Conservation (phyloP, 2,329 filamentous ascomycete genomes). For the Clarireedia homoeocarpa region DNA sequence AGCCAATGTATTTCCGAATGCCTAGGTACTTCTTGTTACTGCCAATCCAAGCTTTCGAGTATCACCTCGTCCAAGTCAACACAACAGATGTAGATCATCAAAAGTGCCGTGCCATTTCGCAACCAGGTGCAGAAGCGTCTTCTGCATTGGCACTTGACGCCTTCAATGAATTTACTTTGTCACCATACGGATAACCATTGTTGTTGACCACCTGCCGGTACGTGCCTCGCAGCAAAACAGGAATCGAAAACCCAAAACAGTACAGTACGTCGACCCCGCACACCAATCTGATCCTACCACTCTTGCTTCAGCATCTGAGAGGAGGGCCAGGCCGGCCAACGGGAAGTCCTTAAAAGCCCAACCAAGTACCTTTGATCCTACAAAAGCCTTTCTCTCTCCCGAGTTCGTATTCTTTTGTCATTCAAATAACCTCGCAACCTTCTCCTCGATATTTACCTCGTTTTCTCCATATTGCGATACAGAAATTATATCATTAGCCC, state of each 20-base stretch:
- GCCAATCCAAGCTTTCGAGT: not conserved
- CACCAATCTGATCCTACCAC: conserved; percentile 1
- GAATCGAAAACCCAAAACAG: not conserved
- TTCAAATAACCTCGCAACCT: not conserved
- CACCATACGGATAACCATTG: not conserved
- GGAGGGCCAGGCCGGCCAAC: not conserved
- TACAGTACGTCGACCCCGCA: conserved; percentile 6
- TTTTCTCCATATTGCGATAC: not conserved
- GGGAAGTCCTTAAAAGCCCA: not conserved
- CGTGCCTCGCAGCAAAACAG: conserved; percentile 4
- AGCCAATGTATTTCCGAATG: not conserved
- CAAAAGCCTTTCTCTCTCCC: not conserved
- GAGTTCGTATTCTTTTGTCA: not conserved
- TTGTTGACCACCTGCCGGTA: not conserved
- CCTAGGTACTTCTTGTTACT: not conserved
- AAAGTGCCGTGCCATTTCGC: too few species aligned
- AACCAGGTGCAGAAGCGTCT: not conserved
- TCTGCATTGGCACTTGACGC: not conserved
- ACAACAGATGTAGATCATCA: not conserved
- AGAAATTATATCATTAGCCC: not conserved
- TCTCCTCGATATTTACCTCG: not conserved
- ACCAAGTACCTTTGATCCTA: not conserved
- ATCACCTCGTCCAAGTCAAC: not conserved
- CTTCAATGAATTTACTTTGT: not conserved
- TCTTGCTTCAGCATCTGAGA: not conserved